A percentile compares a stretch with the other conserved stretches of the same genome.
Evolutionary conservation across 1,139 yeast species (phyloP).

Genomic region (Geotrichum cucujoidarum): DNA sequence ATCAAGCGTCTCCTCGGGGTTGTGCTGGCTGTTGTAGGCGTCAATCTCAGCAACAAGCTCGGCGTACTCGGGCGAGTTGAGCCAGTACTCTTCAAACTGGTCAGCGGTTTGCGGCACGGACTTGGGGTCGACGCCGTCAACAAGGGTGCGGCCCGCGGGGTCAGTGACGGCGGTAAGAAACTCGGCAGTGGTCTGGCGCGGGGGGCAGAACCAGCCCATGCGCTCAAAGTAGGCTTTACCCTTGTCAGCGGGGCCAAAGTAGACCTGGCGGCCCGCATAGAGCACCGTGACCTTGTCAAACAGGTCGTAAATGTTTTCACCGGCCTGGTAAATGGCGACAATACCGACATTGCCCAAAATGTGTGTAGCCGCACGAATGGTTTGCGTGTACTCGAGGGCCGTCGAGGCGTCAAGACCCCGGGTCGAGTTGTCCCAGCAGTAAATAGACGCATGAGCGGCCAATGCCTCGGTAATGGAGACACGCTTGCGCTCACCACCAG

Average conservation of each 20-base stretch:
- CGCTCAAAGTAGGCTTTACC: constrained; percentile 50
- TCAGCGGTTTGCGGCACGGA: constrained; percentile 51
- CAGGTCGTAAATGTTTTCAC: constrained; percentile 54
- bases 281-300: constrained; percentile 60
- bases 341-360: constrained; percentile 51
- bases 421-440: constrained; percentile 68
- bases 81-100: constrained; percentile 54
- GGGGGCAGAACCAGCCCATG: constrained; percentile 57
- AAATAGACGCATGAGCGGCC: constrained; percentile 51
- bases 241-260: constrained; percentile 48
- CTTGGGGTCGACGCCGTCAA: constrained; percentile 34
- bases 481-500: constrained; percentile 59
- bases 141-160: constrained; percentile 44
- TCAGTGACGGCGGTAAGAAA: constrained; percentile 60
- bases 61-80: constrained; percentile 45
- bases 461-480: constrained; percentile 57
- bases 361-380: constrained; percentile 53
- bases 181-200: constrained; percentile 55
- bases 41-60: constrained; percentile 39
- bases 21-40: constrained; percentile 39
- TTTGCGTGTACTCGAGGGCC: constrained; percentile 58
- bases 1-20: constrained; percentile 35
- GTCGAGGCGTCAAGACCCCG: constrained; percentile 68
- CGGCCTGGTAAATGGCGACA: constrained; percentile 56
- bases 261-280: constrained; percentile 53